Base-by-base conservation (phyloP, 2,329 filamentous ascomycete genomes). In the Penicillium aurantiogriseum region DNA sequence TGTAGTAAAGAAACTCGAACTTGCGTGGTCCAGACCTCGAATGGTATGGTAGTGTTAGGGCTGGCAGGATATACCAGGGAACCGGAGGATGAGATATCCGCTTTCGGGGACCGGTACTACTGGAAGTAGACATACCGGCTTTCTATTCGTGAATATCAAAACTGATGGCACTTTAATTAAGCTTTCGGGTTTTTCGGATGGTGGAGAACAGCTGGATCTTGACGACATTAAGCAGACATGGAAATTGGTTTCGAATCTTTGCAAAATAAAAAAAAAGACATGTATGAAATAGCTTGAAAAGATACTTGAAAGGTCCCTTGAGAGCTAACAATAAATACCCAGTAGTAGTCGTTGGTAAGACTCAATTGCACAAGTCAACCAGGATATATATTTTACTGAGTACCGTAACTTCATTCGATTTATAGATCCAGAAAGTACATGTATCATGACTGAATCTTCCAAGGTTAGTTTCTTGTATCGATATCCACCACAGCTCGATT, bases 11-110 rank as follows among this genome's bases (percentile, higher is more conserved):
- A 36, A 23, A 54, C 33, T 35, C 15, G 23, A 31, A 33, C 21
- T 25, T n/a, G 13, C 3, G 48, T 43, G 46, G 64, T 56, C 62
- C 40, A 61, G 64, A 53, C 55, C 61, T 55, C 46, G 52, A 61
- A 50, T 35, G n/a, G 38, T 57, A 55, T 27, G 21, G 40, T 57
- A 50, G 27, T 9, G 42, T n/a, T 52, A 49, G 57, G 36, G 39
- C 51, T 36, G 17, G 5, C 40, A 27, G n/a, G 11, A 33, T 40
- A 27, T 52, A 47, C n/a, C 55, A 56, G 35, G 51, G 38, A 61
- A 55, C 31, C n/a, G 40, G 17, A 33, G 19, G 17, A 51, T 44
- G 15, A 52, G 21, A 35, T n/a, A 43, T 48, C 60, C 54, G 64
- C 56, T 51, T 67, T 59, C 58, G 57, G 63, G 57, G 57, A 42